These are phyloP conservation scores for Recurvomyces mirabilis DNA, from an alignment of 495 filamentous ascomycete genomes.

Conservation along the genomic window DNA sequence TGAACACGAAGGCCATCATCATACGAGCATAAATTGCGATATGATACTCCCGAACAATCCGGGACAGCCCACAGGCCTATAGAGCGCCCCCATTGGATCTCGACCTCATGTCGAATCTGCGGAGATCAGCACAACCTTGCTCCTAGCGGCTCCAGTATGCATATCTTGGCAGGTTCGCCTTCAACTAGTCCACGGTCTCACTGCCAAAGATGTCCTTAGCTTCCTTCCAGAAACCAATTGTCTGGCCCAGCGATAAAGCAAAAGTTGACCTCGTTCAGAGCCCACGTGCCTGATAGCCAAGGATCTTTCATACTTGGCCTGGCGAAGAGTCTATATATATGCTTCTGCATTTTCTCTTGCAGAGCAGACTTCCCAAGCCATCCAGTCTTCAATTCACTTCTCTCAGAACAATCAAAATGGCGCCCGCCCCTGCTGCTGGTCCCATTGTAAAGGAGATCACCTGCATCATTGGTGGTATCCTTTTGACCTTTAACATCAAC, in stretches of 20 bases:
- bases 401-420: background rate
- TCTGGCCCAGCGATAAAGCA: background rate
- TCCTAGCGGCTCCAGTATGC: constrained; percentile 1
- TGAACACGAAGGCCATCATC: too few relatives aligned
- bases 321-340: too few relatives aligned
- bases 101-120: too few relatives aligned
- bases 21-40: too few relatives aligned
- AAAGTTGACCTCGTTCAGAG: background rate
- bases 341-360: too few relatives aligned
- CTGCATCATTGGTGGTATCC: background rate
- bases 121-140: too few relatives aligned
- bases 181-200: background rate
- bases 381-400: background rate
- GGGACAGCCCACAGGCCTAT: too few relatives aligned
- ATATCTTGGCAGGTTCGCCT: background rate
- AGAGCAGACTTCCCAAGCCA: background rate
- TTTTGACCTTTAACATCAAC: background rate
- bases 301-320: too few relatives aligned
- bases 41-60: too few relatives aligned
- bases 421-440: too few relatives aligned
- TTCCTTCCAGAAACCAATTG: background rate
- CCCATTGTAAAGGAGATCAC: constrained; percentile 1
- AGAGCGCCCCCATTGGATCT: too few relatives aligned
- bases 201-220: background rate
- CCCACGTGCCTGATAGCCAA: background rate